Conservation (phyloP, 495 filamentous ascomycete genomes). For the Lepraria neglecta region DNA sequence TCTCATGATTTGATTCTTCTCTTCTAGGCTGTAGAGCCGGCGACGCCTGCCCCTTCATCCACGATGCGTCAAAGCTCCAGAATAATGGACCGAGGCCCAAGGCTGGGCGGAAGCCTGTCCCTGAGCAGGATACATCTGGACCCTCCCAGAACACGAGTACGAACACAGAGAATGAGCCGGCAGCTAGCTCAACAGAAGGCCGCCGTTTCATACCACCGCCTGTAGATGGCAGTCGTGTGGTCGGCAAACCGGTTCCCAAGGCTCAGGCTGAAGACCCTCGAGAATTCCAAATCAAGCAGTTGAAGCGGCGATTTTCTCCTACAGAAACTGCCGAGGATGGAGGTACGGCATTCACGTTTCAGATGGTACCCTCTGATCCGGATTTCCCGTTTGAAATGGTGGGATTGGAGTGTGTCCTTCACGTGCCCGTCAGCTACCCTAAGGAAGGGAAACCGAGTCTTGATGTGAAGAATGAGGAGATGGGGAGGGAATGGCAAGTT, state of each 20-base stretch:
- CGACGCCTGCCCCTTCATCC: conserved; percentile 39
- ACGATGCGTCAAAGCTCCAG: conserved; percentile 30
- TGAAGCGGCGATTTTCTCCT: conserved; percentile 64
- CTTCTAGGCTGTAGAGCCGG: conserved; percentile 39
- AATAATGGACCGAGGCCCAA: conserved; percentile 17
- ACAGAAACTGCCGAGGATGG: conserved; percentile 48
- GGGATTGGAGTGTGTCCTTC: conserved; percentile 63
- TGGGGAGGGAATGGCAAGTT: conserved; percentile 70
- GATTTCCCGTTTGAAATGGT: conserved; percentile 76
- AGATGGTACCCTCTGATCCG: conserved; percentile 71
- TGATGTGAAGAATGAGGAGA: conserved; percentile 65
- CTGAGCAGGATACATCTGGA: background rate
- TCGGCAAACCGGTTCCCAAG: conserved; percentile 59
- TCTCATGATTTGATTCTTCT: conserved; percentile 11
- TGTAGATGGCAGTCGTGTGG: conserved; percentile 40
- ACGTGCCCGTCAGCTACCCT: conserved; percentile 61
- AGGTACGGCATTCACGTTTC: conserved; percentile 55
- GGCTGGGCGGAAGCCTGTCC: conserved; percentile 9
- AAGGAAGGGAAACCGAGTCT: conserved; percentile 47
- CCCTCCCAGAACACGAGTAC: conserved; percentile 8
- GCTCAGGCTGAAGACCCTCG: conserved; percentile 62
- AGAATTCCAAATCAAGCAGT: conserved; percentile 69
- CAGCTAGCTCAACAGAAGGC: conserved; percentile 16
- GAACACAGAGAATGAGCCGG: background rate
- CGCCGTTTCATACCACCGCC: conserved; percentile 18